phyloP scores from a whole-genome alignment of 176 grass and related monocot species.

The Chrysopogon serrulatus region DNA sequence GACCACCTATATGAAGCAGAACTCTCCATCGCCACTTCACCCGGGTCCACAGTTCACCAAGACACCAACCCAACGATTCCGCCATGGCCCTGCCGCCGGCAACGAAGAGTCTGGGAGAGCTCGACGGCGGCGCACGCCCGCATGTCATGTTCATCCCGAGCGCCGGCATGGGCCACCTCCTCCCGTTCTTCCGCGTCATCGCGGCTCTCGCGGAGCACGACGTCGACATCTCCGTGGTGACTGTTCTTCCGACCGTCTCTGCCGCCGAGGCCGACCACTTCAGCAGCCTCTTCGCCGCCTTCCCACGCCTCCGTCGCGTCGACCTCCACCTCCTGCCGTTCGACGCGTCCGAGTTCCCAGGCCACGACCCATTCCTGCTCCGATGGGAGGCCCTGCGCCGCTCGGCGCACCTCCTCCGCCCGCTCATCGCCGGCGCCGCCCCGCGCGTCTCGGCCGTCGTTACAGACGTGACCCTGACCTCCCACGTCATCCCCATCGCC shows the following conservation, averaged over 20 bases:
- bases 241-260: constrained; percentile 45
- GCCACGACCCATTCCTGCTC: constrained; percentile 52
- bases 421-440: constrained; percentile 18
- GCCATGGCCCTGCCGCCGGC: neutral
- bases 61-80: neutral
- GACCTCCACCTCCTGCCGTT: constrained; percentile 39
- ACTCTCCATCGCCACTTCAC: neutral
- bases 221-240: constrained; percentile 57
- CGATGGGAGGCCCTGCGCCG: constrained; percentile 47
- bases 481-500: constrained; percentile 32
- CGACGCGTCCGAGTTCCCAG: neutral
- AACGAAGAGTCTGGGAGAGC: neutral
- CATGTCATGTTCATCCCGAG: constrained; percentile 60
- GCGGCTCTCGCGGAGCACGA: neutral
- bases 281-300: constrained; percentile 25
- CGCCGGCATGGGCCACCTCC: constrained; percentile 75
- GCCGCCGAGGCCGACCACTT: constrained; percentile 36
- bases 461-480: constrained; percentile 31
- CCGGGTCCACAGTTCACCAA: neutral
- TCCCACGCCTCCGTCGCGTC: constrained; percentile 43
- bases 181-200: constrained; percentile 57
- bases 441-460: constrained; percentile 35
- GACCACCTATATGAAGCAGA: too few relatives aligned
- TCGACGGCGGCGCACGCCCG: neutral
- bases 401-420: constrained; percentile 38